These are phyloP conservation scores for Solidago caesia DNA, from an alignment of 129 eudicot genomes.

Conservation along the genomic window DNA sequence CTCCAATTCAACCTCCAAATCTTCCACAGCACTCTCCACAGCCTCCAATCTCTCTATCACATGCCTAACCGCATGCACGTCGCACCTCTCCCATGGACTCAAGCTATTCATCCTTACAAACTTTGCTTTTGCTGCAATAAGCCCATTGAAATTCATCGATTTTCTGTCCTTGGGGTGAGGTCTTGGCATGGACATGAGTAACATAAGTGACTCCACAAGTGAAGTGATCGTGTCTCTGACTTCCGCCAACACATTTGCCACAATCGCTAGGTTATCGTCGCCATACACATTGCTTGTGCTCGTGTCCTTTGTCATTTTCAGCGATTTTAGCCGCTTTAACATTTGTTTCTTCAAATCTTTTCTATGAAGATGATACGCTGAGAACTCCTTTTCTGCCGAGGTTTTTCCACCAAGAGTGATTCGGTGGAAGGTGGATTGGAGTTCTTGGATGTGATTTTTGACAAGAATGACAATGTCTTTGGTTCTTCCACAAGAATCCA, in stretches of 20 bases:
- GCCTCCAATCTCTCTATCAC: constrained; percentile 60
- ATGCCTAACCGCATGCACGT: constrained; percentile 33
- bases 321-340: constrained; percentile 52
- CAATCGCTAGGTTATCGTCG: constrained; percentile 50
- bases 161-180: constrained; percentile 35
- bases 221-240: constrained; percentile 56
- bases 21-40: constrained; percentile 66
- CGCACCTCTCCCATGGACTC: constrained; percentile 71
- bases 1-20: constrained; percentile 70
- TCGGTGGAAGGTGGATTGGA: constrained; percentile 61
- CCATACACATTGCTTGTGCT: constrained; percentile 15
- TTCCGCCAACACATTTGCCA: constrained; percentile 59
- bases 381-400: constrained; percentile 42
- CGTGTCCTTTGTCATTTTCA: constrained; percentile 44
- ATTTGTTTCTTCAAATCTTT: constrained; percentile 71
- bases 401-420: constrained; percentile 37
- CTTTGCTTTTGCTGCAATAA: constrained; percentile 37
- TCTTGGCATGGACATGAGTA: constrained; percentile 66
- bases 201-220: constrained; percentile 56
- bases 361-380: constrained; percentile 42
- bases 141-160: constrained; percentile 35
- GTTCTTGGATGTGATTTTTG: constrained; percentile 71
- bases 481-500: constrained; percentile 72
- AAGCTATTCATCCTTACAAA: constrained; percentile 56
- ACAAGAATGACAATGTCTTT: constrained; percentile 60